Evolutionary conservation across 1,284 basidiomycete genomes (phyloP), one percentile per base, ranked within the genome.

Genomic region (Exobasidium rhododendri): DNA sequence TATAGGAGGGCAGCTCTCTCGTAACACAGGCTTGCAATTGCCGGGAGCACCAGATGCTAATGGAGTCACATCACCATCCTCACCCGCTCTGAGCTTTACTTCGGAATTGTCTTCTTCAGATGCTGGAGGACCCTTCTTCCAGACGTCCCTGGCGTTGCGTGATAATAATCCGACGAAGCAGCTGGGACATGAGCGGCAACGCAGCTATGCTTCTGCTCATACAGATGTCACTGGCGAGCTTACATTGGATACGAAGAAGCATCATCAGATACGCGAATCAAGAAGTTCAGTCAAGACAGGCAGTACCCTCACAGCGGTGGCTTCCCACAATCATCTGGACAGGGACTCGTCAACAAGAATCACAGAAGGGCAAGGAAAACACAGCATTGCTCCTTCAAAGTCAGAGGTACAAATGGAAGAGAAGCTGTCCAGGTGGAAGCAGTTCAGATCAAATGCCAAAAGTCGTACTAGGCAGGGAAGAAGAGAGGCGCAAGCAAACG

Each of bases 401-500:
- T n/a, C n/a, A n/a, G n/a, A n/a, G n/a, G n/a, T n/a, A n/a, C n/a
- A n/a, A 4, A 52, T 47, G 28, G 51, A 3, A 29, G 29, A 58
- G 55, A 56, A 61, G 5, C 4, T 20, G 14, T 62, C 64, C 55
- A 61, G 63, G 49, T 56, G 64, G n/a, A 63, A 55, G 13, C 44
- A 65, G 14, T 29, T 67, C 56, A 73, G 71, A 61, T 57, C 52
- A 22, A 63, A 59, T 17, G 32, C 69, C 57, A 61, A 61, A 51
- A 62, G 67, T 44, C 56, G 56, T 54, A 71, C 69, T 6, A 58
- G 55, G 10, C 61, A 64, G 22, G 69, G 69, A 52, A 58, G 69
- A 35, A 56, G 67, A 30, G 65, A 66, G 47, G 71, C 66, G 2
- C 69, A 69, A 59, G 69, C 67, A 30, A 61, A 63, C 40, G 71